These are phyloP conservation scores for Backusella parvicylindrica DNA, from an alignment of 192 early-diverging fungal genomes.

Conservation along the genomic window DNA sequence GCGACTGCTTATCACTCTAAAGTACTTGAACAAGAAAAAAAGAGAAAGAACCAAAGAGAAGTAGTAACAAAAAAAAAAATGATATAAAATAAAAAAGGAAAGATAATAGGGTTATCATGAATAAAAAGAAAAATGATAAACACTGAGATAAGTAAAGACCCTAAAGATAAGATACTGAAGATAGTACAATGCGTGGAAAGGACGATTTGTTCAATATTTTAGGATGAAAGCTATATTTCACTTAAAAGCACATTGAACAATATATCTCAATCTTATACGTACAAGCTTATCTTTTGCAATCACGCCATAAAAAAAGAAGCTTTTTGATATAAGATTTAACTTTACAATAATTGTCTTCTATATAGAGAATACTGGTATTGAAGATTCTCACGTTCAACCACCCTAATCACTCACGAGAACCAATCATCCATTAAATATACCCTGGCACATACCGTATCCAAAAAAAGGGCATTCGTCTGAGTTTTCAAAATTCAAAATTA, in stretches of 20 bases:
- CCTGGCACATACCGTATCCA: neutral
- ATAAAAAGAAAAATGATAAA: neutral
- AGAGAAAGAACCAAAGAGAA: neutral
- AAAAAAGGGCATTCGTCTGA: neutral
- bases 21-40: neutral
- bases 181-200: neutral
- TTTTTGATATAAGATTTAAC: neutral
- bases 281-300: neutral
- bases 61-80: neutral
- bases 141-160: neutral
- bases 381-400: slow-evolving; percentile 36
- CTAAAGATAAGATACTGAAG: neutral
- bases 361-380: neutral
- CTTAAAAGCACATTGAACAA: neutral
- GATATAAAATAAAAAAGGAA: neutral
- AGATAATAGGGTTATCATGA: neutral
- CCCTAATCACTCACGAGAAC: neutral
- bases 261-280: neutral
- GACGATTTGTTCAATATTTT: neutral
- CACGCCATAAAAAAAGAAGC: neutral
- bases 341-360: neutral
- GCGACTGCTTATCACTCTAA: neutral
- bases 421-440: neutral
- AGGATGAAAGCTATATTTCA: neutral
- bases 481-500: neutral